Percentiles rank a stretch among this genome's conserved stretches.
These are phyloP conservation scores for Microdochium paspali DNA, from an alignment of 2,329 filamentous ascomycete species.

Conservation along the genomic window DNA sequence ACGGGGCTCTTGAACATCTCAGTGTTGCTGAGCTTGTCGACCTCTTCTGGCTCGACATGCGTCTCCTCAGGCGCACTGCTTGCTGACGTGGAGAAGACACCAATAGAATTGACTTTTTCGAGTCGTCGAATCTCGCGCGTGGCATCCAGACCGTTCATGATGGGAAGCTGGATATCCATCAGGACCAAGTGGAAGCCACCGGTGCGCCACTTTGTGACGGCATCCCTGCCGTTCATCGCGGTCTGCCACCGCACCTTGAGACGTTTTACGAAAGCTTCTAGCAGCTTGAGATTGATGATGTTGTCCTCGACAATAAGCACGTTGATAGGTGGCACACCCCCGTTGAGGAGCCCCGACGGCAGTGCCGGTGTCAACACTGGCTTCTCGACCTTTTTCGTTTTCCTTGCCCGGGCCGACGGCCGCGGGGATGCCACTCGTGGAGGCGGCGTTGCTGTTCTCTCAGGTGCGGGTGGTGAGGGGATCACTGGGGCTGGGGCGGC, in stretches of 20 bases:
- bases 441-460: constrained; percentile 46
- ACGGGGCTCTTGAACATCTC: constrained; percentile 88
- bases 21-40: constrained; percentile 60
- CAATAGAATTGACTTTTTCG: constrained; percentile 85
- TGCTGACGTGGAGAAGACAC: constrained; percentile 70
- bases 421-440: constrained; percentile 39
- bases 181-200: constrained; percentile 93
- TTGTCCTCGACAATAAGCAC: constrained; percentile 98
- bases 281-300: constrained; percentile 87
- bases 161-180: constrained; percentile 96
- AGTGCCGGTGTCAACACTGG: constrained; percentile 36
- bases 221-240: constrained; percentile 91
- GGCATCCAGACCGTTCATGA: constrained; percentile 92
- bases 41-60: constrained; percentile 41
- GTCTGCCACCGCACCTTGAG: constrained; percentile 94
- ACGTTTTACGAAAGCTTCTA: constrained; percentile 92
- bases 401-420: constrained; percentile 35
- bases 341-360: constrained; percentile 54
- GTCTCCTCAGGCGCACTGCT: constrained; percentile 41
- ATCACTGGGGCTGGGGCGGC: constrained; percentile 40
- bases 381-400: constrained; percentile 40
- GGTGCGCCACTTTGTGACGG: constrained; percentile 83
- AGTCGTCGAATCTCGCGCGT: constrained; percentile 89
- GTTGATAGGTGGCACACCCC: constrained; percentile 87
- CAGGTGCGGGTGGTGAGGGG: constrained; percentile 39